Conservation (phyloP, 1,284 basidiomycete species). For the Porogramme epimiltina region DNA sequence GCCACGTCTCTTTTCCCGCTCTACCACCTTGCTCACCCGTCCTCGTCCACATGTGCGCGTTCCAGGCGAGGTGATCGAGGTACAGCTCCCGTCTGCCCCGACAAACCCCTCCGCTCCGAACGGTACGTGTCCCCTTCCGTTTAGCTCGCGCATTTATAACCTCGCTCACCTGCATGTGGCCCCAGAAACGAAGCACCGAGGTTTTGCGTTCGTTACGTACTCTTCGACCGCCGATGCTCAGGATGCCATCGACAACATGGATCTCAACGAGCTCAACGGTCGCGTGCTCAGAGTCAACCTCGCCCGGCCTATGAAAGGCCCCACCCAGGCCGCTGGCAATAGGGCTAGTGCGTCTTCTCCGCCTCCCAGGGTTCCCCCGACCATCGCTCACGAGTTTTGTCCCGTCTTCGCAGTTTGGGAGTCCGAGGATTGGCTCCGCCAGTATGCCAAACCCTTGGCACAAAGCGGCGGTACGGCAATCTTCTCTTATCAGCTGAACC, state of each 20-base stretch:
- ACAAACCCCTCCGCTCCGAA: constrained; percentile 58
- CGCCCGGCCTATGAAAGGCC: constrained; percentile 71
- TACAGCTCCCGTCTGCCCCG: constrained; percentile 73
- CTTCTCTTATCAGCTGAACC: constrained; percentile 10
- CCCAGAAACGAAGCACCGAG: constrained; percentile 74
- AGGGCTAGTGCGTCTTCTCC: constrained; percentile 60
- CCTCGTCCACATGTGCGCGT: background rate
- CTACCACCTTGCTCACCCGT: background rate
- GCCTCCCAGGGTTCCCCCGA: constrained; percentile 14
- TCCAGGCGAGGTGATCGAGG: constrained; percentile 78
- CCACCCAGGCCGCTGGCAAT: constrained; percentile 65
- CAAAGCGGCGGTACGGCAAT: constrained; percentile 62
- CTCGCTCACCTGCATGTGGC: constrained; percentile 5
- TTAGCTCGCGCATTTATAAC: constrained; percentile 8
- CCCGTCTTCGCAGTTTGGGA: constrained; percentile 69
- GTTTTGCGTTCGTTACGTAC: constrained; percentile 82
- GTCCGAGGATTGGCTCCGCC: constrained; percentile 80
- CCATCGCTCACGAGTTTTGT: background rate
- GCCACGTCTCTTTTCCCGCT: constrained; percentile 5
- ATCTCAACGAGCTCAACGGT: constrained; percentile 76
- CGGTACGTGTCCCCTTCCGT: constrained; percentile 36
- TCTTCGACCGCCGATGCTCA: constrained; percentile 76
- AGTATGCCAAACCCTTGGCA: constrained; percentile 70
- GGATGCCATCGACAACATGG: constrained; percentile 90
- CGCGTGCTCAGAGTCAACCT: constrained; percentile 78